Base-by-base conservation (phyloP, 495 filamentous ascomycete species). In the Hypoxylon crocopeplum region DNA sequence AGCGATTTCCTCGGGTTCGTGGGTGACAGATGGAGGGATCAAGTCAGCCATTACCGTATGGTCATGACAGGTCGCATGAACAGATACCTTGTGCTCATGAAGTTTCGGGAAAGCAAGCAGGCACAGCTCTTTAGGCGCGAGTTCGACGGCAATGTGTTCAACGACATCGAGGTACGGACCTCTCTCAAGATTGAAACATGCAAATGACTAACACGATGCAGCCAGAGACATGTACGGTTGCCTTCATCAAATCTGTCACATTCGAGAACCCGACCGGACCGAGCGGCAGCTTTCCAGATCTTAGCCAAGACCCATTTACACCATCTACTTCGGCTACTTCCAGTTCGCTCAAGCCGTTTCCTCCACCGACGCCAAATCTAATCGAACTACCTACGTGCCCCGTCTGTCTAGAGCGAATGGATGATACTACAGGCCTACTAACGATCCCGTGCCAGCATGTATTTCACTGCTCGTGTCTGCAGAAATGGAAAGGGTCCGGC, bases 371-470 rank as follows among this genome's bases (percentile, higher is more conserved):
- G 1, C 92, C 93, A 0, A 84, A 89, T 13, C 80, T 98, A 8
- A 78, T 96, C 53, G 94, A 98, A 73, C 80, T 98, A 1, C 94
- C 94, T 3, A 98, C 95, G 2, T 98, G 94, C 59, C 91, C 95
- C 1, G 95, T 98, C 11, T 98, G 94, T 62, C 82, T 98, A 10
- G 94, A 98, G 74, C 88, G 94, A 27, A 98, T 98, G 94, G 94
- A 98, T 62, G 93, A 98, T 64, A 97, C 93, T 5, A 92, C 91
- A 0, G 94, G 94, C 3, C 77, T 98, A 2, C 83, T 98, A 62
- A 98, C 94, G 1, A 98, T 98, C 29, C 86, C 93, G 57, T 98
- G 94, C 72, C 95, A 98, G 66, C 94, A 98, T 62, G 92, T 98
- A 48, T 98, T 98, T 70, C 94, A 98, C 75, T 98, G 94, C 71